Conservation (phyloP, 2,329 filamentous ascomycete genomes). For the Fusarium sp. region DNA sequence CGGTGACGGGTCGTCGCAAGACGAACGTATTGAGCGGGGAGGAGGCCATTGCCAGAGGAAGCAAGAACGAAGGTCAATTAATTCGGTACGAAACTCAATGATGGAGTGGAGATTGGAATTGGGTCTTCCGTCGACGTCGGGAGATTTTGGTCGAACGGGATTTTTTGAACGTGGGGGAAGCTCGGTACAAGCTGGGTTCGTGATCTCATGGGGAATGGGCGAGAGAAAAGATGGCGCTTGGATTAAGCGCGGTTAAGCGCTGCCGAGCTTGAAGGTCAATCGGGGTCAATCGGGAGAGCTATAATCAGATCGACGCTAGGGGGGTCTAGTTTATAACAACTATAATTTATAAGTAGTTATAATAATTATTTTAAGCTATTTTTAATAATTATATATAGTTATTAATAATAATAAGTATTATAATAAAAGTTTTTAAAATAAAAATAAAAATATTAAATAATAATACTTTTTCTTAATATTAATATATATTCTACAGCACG, state of each 20-base stretch:
- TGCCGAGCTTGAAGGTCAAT: background rate
- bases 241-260: constrained; percentile 41
- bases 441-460: background rate
- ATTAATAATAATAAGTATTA: background rate
- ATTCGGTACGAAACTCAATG: constrained; percentile 9
- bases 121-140: background rate
- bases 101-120: constrained; percentile 36
- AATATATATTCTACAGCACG: background rate
- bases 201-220: constrained; percentile 42
- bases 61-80: constrained; percentile 10
- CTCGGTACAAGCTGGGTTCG: constrained; percentile 41
- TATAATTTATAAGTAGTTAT: background rate
- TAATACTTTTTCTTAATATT: background rate
- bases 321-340: background rate
- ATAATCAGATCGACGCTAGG: constrained; percentile 18
- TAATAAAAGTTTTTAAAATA: background rate
- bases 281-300: background rate
- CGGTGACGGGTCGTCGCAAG: constrained; percentile 45
- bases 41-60: constrained; percentile 45
- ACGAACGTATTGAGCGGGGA: constrained; percentile 50
- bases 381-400: background rate
- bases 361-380: background rate
- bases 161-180: constrained; percentile 30
- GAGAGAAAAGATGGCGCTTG: constrained; percentile 40
- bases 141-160: constrained; percentile 18